A percentile compares a stretch with the other conserved stretches of the same genome.
Conservation (phyloP, 495 filamentous ascomycete genomes). For the Daldinia decipiens region DNA sequence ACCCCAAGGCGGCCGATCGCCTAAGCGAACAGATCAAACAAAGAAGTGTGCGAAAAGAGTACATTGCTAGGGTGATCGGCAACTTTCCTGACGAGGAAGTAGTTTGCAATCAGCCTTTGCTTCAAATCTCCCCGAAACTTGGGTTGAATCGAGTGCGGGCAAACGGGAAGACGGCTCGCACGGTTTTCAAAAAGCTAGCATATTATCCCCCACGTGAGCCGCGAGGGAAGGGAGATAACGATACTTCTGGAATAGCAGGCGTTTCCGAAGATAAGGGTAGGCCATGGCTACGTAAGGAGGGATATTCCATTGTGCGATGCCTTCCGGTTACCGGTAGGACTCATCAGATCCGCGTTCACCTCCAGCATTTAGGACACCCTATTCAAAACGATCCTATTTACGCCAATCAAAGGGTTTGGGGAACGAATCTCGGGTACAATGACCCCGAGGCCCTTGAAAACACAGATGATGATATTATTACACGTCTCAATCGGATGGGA, state of each 20-base stretch:
- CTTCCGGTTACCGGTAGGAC: conserved; percentile 92
- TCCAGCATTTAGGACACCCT: conserved; percentile 93
- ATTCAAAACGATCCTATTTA: conserved; percentile 98
- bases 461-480: conserved; percentile 88
- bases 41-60: conserved; percentile 90
- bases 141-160: conserved; percentile 93
- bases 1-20: conserved; percentile 78
- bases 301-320: conserved; percentile 95
- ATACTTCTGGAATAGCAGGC: conserved; percentile 21
- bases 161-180: conserved; percentile 87
- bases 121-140: conserved; percentile 93
- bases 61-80: conserved; percentile 89
- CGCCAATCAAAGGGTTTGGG: conserved; percentile 91
- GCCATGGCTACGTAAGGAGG: conserved; percentile 60
- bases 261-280: conserved; percentile 38
- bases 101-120: conserved; percentile 91
- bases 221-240: conserved; percentile 25
- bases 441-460: conserved; percentile 71
- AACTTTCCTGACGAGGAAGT: conserved; percentile 86
- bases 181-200: conserved; percentile 87
- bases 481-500: conserved; percentile 86
- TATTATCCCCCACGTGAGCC: conserved; percentile 76
- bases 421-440: conserved; percentile 75
- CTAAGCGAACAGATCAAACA: conserved; percentile 75
- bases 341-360: conserved; percentile 93